phyloP scores from a whole-genome alignment of 2,329 filamentous ascomycete genomes.

The Fusarium sambucinum region DNA sequence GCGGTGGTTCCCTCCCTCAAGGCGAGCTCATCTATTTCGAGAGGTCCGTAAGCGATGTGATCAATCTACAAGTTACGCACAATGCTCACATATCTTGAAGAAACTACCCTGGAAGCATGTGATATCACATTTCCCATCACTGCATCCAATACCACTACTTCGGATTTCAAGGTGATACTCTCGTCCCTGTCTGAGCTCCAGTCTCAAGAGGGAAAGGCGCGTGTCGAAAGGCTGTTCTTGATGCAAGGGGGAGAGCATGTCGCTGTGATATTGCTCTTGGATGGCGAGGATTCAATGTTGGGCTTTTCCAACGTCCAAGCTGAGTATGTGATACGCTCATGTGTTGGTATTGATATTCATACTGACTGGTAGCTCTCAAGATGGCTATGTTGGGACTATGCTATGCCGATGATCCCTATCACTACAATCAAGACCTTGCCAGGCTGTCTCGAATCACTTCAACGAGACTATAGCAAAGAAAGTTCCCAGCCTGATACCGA shows the following conservation, averaged over 20 bases:
- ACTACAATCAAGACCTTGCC: constrained; percentile 52
- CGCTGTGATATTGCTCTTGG: constrained; percentile 61
- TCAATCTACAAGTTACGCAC: neutral
- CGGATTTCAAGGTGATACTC: constrained; percentile 55
- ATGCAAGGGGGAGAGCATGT: constrained; percentile 56
- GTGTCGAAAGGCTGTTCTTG: constrained; percentile 57
- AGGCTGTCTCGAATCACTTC: constrained; percentile 55
- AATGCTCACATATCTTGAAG: constrained; percentile 47
- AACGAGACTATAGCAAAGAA: constrained; percentile 41
- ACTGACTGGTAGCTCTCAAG: constrained; percentile 41
- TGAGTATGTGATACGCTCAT: constrained; percentile 51
- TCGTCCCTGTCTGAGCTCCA: constrained; percentile 55
- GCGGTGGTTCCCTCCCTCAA: constrained; percentile 42
- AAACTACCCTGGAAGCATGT: constrained; percentile 57
- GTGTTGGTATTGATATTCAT: neutral
- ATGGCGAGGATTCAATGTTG: constrained; percentile 49
- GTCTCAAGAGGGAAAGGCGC: constrained; percentile 46
- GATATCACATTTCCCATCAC: constrained; percentile 59
- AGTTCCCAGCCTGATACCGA: neutral
- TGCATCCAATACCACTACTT: neutral
- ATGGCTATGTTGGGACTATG: constrained; percentile 48
- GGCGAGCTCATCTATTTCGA: constrained; percentile 46
- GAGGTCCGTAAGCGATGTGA: constrained; percentile 42
- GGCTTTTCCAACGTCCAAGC: constrained; percentile 58
- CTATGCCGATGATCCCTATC: constrained; percentile 60